A percentile compares a stretch with the other conserved stretches of the same genome.
Conservation (phyloP, 148 eudicot species). For the Rhododendron vialii region DNA sequence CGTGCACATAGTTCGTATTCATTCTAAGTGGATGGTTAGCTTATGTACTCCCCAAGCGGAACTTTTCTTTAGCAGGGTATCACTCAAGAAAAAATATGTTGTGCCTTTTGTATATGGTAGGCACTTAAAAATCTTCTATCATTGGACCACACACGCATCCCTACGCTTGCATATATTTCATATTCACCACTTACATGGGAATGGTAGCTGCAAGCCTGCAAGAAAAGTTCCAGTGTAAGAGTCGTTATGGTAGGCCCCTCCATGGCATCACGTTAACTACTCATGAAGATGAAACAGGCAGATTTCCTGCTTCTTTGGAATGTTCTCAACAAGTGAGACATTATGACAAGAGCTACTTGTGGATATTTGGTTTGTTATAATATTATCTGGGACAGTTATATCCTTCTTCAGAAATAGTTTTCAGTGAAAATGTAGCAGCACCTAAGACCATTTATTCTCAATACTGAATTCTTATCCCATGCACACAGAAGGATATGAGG, state of each 20-base stretch:
- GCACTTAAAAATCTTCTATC: neutral
- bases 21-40: neutral
- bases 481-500: constrained; percentile 42
- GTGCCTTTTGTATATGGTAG: neutral
- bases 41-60: neutral
- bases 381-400: neutral
- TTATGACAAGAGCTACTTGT: neutral
- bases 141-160: neutral
- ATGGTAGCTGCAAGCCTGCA: neutral
- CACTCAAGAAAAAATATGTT: neutral
- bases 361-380: neutral
- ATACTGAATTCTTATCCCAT: neutral
- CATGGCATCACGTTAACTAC: neutral
- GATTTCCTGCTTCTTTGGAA: neutral
- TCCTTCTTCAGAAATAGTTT: neutral
- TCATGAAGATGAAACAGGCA: neutral
- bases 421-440: neutral
- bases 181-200: neutral
- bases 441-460: neutral
- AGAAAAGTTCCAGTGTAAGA: neutral
- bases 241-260: neutral
- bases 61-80: neutral
- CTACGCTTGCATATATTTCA: neutral
- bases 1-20: neutral
- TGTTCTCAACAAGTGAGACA: neutral